Percentiles rank a stretch among this genome's conserved stretches.
Conservation (phyloP, 1,139 yeast genomes). For the Kodamaea sp. region DNA sequence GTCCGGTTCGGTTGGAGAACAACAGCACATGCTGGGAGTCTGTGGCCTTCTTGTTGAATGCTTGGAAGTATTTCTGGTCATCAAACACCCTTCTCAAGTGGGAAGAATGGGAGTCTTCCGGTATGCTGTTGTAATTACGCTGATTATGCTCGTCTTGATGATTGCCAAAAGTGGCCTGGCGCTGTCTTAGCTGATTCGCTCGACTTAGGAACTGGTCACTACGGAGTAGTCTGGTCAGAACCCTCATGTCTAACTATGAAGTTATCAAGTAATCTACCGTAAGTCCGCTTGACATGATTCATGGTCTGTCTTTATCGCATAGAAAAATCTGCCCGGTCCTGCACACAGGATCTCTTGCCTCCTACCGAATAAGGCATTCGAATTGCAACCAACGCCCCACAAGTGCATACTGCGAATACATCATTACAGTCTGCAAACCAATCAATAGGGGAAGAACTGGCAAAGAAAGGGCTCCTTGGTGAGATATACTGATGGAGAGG, state of each 20-base stretch:
- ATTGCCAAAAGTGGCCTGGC: background rate
- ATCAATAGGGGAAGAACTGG: too few species aligned
- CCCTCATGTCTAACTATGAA: slow-evolving; percentile 10
- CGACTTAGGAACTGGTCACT: slow-evolving; percentile 8
- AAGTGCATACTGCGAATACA: too few species aligned
- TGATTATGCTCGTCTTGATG: background rate
- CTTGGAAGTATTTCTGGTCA: slow-evolving; percentile 41
- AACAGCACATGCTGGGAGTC: slow-evolving; percentile 13
- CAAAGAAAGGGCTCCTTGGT: too few species aligned
- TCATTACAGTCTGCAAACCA: too few species aligned
- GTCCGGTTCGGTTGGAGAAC: slow-evolving; percentile 47
- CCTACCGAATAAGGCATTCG: background rate
- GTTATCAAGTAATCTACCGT: too few species aligned
- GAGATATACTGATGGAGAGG: too few species aligned
- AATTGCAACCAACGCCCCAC: background rate
- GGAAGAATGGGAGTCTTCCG: slow-evolving; percentile 7
- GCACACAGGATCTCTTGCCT: background rate
- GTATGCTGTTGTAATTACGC: slow-evolving; percentile 1
- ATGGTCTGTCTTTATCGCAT: too few species aligned
- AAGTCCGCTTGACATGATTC: too few species aligned
- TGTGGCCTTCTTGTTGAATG: slow-evolving; percentile 27
- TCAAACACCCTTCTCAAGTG: slow-evolving; percentile 45
- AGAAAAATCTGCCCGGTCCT: background rate
- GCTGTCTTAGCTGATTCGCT: slow-evolving; percentile 6
- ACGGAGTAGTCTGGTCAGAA: slow-evolving; percentile 7